These are phyloP conservation scores for Hypholoma sublateritium DNA, from an alignment of 768 basidiomycete genomes.

Conservation along the genomic window DNA sequence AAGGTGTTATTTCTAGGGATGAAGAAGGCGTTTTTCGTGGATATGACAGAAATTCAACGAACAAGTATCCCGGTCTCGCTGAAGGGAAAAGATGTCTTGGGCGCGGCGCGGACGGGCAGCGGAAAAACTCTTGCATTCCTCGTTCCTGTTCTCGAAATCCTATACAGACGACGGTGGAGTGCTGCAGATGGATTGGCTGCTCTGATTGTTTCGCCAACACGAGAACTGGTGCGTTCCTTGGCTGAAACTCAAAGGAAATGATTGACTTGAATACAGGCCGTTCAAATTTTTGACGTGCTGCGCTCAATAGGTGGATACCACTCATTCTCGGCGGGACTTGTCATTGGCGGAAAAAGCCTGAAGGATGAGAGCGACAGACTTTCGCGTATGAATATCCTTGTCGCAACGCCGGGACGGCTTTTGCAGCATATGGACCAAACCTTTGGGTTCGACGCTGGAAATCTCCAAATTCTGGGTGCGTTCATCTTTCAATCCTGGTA, in stretches of 20 bases:
- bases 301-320: constrained; percentile 92
- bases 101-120: constrained; percentile 92
- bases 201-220: constrained; percentile 89
- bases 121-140: constrained; percentile 98
- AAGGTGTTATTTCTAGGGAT: constrained; percentile 51
- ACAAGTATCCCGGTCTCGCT: constrained; percentile 88
- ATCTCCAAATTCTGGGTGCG: constrained; percentile 88
- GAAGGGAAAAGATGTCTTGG: constrained; percentile 94
- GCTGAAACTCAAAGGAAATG: neutral
- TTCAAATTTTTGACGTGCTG: constrained; percentile 97
- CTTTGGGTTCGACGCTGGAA: constrained; percentile 87
- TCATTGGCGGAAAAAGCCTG: constrained; percentile 95
- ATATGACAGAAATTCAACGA: constrained; percentile 92
- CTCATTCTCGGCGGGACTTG: constrained; percentile 88
- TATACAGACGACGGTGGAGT: constrained; percentile 92
- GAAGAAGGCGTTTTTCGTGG: constrained; percentile 81
- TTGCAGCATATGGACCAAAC: constrained; percentile 99
- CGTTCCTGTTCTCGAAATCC: constrained; percentile 87
- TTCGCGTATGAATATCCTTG: constrained; percentile 95
- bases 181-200: constrained; percentile 90
- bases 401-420: constrained; percentile 93
- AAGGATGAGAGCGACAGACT: constrained; percentile 91
- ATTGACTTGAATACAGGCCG: constrained; percentile 54
- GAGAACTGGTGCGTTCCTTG: constrained; percentile 71
- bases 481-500: constrained; percentile 9